phyloP scores from a whole-genome alignment of 1,139 yeast genomes.

The Debaryomycetaceae sp. region DNA sequence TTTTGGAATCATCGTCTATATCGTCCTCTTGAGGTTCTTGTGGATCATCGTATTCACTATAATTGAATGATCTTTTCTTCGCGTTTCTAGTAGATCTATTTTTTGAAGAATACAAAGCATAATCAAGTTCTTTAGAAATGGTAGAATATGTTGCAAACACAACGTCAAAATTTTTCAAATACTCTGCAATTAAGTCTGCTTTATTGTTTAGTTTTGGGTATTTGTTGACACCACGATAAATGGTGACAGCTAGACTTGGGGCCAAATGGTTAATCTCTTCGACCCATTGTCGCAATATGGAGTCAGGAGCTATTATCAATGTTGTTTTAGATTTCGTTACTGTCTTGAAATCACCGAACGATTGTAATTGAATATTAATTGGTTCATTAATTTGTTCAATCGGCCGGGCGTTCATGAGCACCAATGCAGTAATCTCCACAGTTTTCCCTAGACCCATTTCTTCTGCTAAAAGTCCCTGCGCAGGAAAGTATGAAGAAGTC shows the following conservation, averaged over 20 bases:
- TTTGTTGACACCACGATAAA: slow-evolving; percentile 60
- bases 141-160: slow-evolving; percentile 76
- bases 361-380: slow-evolving; percentile 30
- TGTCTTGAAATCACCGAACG: slow-evolving; percentile 35
- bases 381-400: slow-evolving; percentile 40
- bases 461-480: slow-evolving; percentile 75
- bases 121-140: slow-evolving; percentile 72
- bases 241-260: slow-evolving; percentile 51
- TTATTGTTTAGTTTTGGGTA: slow-evolving; percentile 44
- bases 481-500: slow-evolving; percentile 30
- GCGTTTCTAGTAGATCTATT: slow-evolving; percentile 50
- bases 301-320: slow-evolving; percentile 77
- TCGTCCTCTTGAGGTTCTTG: slow-evolving; percentile 3
- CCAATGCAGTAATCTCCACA: slow-evolving; percentile 70
- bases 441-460: slow-evolving; percentile 98
- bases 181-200: slow-evolving; percentile 44
- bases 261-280: slow-evolving; percentile 66
- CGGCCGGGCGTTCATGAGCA: slow-evolving; percentile 56
- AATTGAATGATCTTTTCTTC: slow-evolving; percentile 10
- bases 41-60: slow-evolving; percentile 11
- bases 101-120: slow-evolving; percentile 68
- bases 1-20: slow-evolving; percentile 1
- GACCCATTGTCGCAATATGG: slow-evolving; percentile 82
- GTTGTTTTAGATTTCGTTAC: slow-evolving; percentile 65
- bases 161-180: slow-evolving; percentile 62